Evolutionary conservation across 2,329 filamentous ascomycete species (phyloP).

Genomic region (Dothistroma pini): DNA sequence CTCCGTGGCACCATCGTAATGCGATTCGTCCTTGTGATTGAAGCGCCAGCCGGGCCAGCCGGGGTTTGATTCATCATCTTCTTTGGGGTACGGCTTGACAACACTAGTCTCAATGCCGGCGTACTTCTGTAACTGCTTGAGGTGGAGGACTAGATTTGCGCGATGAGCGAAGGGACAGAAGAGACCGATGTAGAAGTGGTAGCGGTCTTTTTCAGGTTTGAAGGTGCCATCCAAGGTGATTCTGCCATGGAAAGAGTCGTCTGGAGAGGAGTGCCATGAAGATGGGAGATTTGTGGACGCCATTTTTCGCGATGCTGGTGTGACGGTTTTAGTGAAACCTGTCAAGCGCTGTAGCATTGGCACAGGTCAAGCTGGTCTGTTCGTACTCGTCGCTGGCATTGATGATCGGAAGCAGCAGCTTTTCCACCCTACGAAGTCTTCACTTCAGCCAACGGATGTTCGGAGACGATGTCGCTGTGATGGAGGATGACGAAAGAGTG

Average conservation of each 20-base stretch:
- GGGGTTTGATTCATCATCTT: slow-evolving; percentile 59
- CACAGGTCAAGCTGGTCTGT: background rate
- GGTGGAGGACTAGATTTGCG: slow-evolving; percentile 54
- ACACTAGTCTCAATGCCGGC: slow-evolving; percentile 52
- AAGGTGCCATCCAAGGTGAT: slow-evolving; percentile 48
- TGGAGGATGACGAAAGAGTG: background rate
- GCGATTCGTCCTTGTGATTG: slow-evolving; percentile 41
- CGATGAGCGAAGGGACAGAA: slow-evolving; percentile 66
- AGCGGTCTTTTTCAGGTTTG: slow-evolving; percentile 49
- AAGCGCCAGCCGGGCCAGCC: slow-evolving; percentile 64
- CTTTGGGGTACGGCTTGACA: slow-evolving; percentile 65
- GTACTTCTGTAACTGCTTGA: slow-evolving; percentile 55
- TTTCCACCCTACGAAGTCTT: background rate
- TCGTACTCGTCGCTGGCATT: background rate
- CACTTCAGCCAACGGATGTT: background rate
- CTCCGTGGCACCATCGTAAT: slow-evolving; percentile 53
- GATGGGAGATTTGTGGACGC: slow-evolving; percentile 15
- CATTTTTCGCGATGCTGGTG: slow-evolving; percentile 5
- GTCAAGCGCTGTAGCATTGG: slow-evolving; percentile 8
- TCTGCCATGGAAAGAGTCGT: slow-evolving; percentile 52
- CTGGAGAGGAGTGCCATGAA: slow-evolving; percentile 33
- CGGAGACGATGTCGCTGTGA: background rate
- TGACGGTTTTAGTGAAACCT: slow-evolving; percentile 4
- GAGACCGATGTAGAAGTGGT: slow-evolving; percentile 57
- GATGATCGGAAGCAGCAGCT: background rate